These are phyloP conservation scores for Castanospermum australe DNA, from an alignment of 306 rosid species.

Conservation along the genomic window DNA sequence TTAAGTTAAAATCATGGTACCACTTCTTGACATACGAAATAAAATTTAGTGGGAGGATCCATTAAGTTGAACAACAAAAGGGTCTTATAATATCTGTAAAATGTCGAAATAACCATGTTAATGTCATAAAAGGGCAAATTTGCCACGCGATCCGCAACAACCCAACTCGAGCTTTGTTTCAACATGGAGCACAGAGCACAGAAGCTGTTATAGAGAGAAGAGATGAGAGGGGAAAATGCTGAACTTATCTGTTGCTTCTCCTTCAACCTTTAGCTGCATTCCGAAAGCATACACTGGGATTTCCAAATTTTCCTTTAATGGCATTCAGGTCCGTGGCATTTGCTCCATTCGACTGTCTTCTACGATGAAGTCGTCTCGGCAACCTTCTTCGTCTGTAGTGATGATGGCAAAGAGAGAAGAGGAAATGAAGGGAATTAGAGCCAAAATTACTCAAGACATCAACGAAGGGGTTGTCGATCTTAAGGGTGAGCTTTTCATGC, in stretches of 20 bases:
- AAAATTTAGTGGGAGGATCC: no score
- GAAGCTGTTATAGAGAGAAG: not conserved
- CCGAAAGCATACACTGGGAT: constrained; percentile 28
- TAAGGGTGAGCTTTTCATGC: constrained; percentile 91
- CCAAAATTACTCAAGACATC: constrained; percentile 65
- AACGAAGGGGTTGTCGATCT: constrained; percentile 87
- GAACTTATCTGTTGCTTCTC: constrained; percentile 41
- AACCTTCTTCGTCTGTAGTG: constrained; percentile 47
- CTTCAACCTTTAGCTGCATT: constrained; percentile 38
- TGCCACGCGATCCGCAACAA: not conserved
- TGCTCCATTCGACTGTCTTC: constrained; percentile 40
- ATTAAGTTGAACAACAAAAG: no score
- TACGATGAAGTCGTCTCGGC: constrained; percentile 19
- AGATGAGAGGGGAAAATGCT: constrained; percentile 31
- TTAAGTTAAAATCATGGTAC: no score
- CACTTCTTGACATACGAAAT: no score
- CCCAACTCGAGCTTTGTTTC: not conserved
- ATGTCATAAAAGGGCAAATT: no score
- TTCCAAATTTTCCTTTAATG: constrained; percentile 50
- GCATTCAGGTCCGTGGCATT: constrained; percentile 33
- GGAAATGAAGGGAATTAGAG: constrained; percentile 72
- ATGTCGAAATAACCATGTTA: not conserved
- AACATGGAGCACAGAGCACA: not conserved
- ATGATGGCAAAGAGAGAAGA: constrained; percentile 87
- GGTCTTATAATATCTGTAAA: no score